A percentile compares a stretch with the other conserved stretches of the same genome.
Evolutionary conservation across 2,329 filamentous ascomycete genomes (phyloP).

Genomic region (Aschersonia sp.): DNA sequence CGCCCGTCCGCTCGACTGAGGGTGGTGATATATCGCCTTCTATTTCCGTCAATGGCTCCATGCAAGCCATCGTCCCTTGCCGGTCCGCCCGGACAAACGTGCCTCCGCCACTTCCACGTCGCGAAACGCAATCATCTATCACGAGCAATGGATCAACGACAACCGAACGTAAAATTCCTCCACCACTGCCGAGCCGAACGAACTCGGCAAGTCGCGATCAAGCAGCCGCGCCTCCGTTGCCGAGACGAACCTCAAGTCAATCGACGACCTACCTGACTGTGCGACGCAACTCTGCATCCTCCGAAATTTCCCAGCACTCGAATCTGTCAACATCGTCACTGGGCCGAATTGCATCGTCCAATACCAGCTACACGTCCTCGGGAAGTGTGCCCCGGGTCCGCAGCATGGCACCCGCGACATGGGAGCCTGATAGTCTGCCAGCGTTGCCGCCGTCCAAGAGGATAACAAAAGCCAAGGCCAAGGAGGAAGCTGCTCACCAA

Average conservation of each 20-base stretch:
- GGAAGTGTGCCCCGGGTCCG: slow-evolving; percentile 30
- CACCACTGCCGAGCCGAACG: slow-evolving; percentile 18
- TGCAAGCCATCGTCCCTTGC: slow-evolving; percentile 17
- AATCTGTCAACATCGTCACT: slow-evolving; percentile 37
- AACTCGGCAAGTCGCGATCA: slow-evolving; percentile 14
- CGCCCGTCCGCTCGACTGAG: slow-evolving; percentile 25
- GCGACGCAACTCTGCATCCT: slow-evolving; percentile 42
- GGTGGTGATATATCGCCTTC: slow-evolving; percentile 16
- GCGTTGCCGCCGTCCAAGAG: slow-evolving; percentile 39
- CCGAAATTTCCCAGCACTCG: slow-evolving; percentile 40
- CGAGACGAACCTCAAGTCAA: slow-evolving; percentile 32
- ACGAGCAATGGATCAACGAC: slow-evolving; percentile 1
- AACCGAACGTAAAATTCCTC: slow-evolving; percentile 13
- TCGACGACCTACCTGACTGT: slow-evolving; percentile 17
- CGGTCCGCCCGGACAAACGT: slow-evolving; percentile 22
- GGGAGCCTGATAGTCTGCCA: slow-evolving; percentile 42
- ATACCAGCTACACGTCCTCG: slow-evolving; percentile 30
- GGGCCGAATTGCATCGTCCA: slow-evolving; percentile 28
- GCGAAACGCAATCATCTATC: slow-evolving; percentile 10
- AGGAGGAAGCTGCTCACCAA: slow-evolving; percentile 10
- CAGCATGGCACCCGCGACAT: slow-evolving; percentile 36
- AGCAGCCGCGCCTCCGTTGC: slow-evolving; percentile 31
- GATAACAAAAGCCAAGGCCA: slow-evolving; percentile 34
- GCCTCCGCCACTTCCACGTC: slow-evolving; percentile 22
- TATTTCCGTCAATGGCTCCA: neutral